These are phyloP conservation scores for Aureobasidium musti DNA, from an alignment of 2,329 filamentous ascomycete species.

Conservation along the genomic window DNA sequence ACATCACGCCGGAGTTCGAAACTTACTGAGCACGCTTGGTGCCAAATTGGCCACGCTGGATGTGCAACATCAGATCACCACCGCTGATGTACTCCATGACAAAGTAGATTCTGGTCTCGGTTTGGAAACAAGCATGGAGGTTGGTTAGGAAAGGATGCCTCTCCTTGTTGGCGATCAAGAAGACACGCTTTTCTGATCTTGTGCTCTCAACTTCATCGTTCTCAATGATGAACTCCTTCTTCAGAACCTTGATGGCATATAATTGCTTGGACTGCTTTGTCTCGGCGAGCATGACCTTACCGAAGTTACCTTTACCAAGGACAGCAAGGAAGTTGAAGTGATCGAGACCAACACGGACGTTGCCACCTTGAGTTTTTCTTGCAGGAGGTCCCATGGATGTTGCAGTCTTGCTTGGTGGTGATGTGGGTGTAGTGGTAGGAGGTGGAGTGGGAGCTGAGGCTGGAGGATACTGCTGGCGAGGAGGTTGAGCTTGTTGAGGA, in stretches of 20 bases:
- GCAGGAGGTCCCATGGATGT: constrained; percentile 63
- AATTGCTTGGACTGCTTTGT: constrained; percentile 89
- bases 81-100: constrained; percentile 99
- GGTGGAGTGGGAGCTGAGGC: constrained; percentile 49
- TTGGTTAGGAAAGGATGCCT: constrained; percentile 94
- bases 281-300: constrained; percentile 99
- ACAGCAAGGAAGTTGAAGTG: constrained; percentile 99
- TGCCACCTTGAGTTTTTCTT: constrained; percentile 68
- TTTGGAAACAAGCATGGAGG: constrained; percentile 97
- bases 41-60: constrained; percentile 93
- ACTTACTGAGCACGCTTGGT: constrained; percentile 90
- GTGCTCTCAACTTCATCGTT: constrained; percentile 99
- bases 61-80: constrained; percentile 98
- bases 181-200: constrained; percentile 95
- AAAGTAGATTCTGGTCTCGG: constrained; percentile 96
- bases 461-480: constrained; percentile 53
- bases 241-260: constrained; percentile 97
- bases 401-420: constrained; percentile 30
- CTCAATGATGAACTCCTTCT: constrained; percentile 99
- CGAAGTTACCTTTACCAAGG: constrained; percentile 97
- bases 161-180: constrained; percentile 95
- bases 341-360: constrained; percentile 86
- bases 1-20: neutral
- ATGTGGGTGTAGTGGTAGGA: constrained; percentile 46
- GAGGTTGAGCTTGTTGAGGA: constrained; percentile 43